These are phyloP conservation scores for Aeminium ludgeri DNA, from an alignment of 495 filamentous ascomycete species.

Conservation along the genomic window DNA sequence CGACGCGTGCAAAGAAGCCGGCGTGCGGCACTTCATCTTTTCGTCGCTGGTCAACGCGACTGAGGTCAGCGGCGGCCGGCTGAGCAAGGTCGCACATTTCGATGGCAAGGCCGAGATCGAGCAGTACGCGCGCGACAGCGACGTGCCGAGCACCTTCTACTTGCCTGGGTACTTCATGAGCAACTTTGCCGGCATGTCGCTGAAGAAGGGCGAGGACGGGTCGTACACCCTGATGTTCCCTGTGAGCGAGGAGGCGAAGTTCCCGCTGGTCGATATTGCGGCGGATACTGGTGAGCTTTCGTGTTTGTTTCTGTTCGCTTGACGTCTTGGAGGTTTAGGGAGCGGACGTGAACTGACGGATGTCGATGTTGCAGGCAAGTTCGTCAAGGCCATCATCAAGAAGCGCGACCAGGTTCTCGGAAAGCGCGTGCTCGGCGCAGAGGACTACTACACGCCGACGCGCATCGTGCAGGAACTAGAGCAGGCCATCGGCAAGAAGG, in stretches of 20 bases:
- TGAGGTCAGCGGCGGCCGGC: constrained; percentile 29
- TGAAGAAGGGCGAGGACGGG: constrained; percentile 20
- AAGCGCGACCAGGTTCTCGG: constrained; percentile 27
- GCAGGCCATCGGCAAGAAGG: constrained; percentile 31
- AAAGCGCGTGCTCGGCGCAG: constrained; percentile 30
- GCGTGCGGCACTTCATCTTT: constrained; percentile 38
- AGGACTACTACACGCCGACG: constrained; percentile 32
- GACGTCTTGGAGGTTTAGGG: too few relatives aligned
- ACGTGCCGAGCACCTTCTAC: constrained; percentile 38
- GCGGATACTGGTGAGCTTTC: constrained; percentile 25
- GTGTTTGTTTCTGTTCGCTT: too few relatives aligned
- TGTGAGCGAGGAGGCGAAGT: constrained; percentile 23
- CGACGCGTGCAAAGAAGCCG: constrained; percentile 31
- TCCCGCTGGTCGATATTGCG: constrained; percentile 38
- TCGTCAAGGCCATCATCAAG: constrained; percentile 34
- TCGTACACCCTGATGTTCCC: constrained; percentile 31
- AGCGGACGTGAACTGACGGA: not conserved
- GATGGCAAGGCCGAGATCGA: constrained; percentile 44
- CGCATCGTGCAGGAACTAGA: constrained; percentile 35
- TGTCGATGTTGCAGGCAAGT: constrained; percentile 27
- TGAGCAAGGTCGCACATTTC: constrained; percentile 41
- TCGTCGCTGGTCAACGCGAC: constrained; percentile 24
- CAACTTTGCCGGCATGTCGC: constrained; percentile 21
- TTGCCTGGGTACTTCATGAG: constrained; percentile 44
- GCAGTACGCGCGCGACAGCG: constrained; percentile 34